Percentiles rank a stretch among this genome's conserved stretches.
Conservation (phyloP, 2,329 filamentous ascomycete genomes). For the Monosporascus sp. region DNA sequence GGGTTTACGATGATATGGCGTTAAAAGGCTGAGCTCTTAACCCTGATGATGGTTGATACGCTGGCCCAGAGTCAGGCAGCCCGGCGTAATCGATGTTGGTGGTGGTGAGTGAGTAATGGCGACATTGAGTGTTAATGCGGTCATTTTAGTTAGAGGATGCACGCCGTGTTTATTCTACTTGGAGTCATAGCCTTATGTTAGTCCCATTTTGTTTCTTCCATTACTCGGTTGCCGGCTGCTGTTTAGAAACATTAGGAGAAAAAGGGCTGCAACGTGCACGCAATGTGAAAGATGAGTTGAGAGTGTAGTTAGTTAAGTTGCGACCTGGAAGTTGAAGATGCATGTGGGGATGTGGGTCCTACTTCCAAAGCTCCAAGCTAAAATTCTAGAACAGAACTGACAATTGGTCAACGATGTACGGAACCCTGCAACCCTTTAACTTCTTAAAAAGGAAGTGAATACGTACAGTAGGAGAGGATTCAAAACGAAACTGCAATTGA, state of each 20-base stretch:
- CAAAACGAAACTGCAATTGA: no score
- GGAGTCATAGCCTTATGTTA: neutral
- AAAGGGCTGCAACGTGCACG: neutral
- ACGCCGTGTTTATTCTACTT: neutral
- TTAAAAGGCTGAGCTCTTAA: slow-evolving; percentile 1
- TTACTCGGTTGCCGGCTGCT: neutral
- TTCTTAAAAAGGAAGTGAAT: no score
- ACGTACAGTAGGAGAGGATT: no score
- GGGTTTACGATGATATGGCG: neutral
- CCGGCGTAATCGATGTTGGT: neutral
- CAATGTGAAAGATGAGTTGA: neutral
- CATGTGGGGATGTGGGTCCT: neutral
- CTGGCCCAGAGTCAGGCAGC: neutral
- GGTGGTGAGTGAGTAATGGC: neutral
- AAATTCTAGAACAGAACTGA: neutral
- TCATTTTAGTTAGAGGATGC: neutral
- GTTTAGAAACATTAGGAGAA: neutral
- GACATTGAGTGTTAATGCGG: neutral
- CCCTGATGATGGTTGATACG: neutral
- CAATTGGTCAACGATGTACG: neutral
- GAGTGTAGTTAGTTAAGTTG: neutral
- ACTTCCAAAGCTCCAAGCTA: neutral
- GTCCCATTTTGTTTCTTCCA: neutral
- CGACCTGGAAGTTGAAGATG: neutral
- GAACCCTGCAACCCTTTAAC: no score